These are phyloP conservation scores for Chaetomiaceae sp. DNA, from an alignment of 2,329 filamentous ascomycete species.

Conservation along the genomic window DNA sequence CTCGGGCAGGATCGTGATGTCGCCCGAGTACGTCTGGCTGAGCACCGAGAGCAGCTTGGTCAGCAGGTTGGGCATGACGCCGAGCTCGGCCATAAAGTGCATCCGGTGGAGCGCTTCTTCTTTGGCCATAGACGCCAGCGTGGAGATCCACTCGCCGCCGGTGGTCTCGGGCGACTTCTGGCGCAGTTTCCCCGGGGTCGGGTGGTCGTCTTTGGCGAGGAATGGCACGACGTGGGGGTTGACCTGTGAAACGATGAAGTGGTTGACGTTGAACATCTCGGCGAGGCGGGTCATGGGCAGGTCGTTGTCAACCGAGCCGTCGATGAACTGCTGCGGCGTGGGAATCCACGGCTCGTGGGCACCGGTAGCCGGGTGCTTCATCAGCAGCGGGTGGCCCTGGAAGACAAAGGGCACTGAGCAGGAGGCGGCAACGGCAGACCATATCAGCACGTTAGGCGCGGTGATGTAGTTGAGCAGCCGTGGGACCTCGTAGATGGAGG, in stretches of 20 bases:
- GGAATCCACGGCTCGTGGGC: slow-evolving; percentile 78
- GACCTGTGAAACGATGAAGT: slow-evolving; percentile 95
- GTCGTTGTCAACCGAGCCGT: slow-evolving; percentile 92
- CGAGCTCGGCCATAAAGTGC: slow-evolving; percentile 72
- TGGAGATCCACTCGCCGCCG: slow-evolving; percentile 50
- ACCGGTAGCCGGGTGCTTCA: slow-evolving; percentile 78
- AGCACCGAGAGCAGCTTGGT: slow-evolving; percentile 76
- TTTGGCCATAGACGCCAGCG: slow-evolving; percentile 65
- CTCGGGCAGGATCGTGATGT: slow-evolving; percentile 88
- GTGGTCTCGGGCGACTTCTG: slow-evolving; percentile 9
- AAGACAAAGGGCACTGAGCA: slow-evolving; percentile 90
- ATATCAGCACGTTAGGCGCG: slow-evolving; percentile 88
- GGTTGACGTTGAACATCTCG: slow-evolving; percentile 97
- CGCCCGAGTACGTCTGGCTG: slow-evolving; percentile 85
- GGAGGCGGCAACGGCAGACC: slow-evolving; percentile 93
- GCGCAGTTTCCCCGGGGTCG: slow-evolving; percentile 19
- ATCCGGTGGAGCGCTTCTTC: slow-evolving; percentile 76
- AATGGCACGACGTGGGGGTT: slow-evolving; percentile 93
- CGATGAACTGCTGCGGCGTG: slow-evolving; percentile 79
- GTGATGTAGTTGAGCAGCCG: slow-evolving; percentile 87
- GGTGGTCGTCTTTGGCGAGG: slow-evolving; percentile 64
- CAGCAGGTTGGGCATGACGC: slow-evolving; percentile 70
- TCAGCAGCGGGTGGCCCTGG: slow-evolving; percentile 67
- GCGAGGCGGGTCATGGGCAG: slow-evolving; percentile 82
- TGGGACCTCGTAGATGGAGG: slow-evolving; percentile 80